Evolutionary conservation across 495 filamentous ascomycete species (phyloP).

Genomic region (Aspergillus campestris): DNA sequence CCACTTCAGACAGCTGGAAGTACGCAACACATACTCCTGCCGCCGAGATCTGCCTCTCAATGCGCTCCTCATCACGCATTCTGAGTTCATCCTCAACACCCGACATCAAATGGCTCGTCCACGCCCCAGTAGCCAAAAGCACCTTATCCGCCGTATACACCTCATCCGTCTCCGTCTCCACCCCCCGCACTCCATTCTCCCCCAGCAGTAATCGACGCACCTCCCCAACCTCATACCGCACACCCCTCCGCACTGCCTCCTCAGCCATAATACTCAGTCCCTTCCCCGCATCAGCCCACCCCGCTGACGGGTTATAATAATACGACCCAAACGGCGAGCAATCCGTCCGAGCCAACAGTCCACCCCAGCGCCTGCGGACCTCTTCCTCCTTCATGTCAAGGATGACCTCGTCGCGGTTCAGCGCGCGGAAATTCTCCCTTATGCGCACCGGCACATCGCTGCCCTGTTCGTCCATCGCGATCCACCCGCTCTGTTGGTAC

Average conservation of each 20-base stretch:
- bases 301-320: slow-evolving; percentile 31
- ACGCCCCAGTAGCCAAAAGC: slow-evolving; percentile 49
- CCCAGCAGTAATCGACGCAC: slow-evolving; percentile 16
- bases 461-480: slow-evolving; percentile 23
- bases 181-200: slow-evolving; percentile 10
- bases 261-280: slow-evolving; percentile 26
- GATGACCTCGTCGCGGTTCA: slow-evolving; percentile 9
- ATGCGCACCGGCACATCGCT: slow-evolving; percentile 22
- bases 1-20: slow-evolving; percentile 22
- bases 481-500: slow-evolving; percentile 28
- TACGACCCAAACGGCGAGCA: slow-evolving; percentile 16
- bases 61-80: slow-evolving; percentile 14
- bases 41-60: slow-evolving; percentile 30
- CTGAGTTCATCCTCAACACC: slow-evolving; percentile 22
- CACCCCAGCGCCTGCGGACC: slow-evolving; percentile 20
- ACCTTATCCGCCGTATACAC: slow-evolving; percentile 32
- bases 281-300: slow-evolving; percentile 31
- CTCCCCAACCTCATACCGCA: slow-evolving; percentile 24
- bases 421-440: slow-evolving; percentile 22
- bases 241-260: slow-evolving; percentile 21
- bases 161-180: slow-evolving; percentile 24
- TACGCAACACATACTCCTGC: slow-evolving; percentile 32
- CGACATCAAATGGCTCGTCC: slow-evolving; percentile 35
- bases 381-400: slow-evolving; percentile 21
- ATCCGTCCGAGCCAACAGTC: slow-evolving; percentile 21